A percentile compares a stretch with the other conserved stretches of the same genome.
Conservation (phyloP, 768 basidiomycete genomes). For the Amanita jacksonii region DNA sequence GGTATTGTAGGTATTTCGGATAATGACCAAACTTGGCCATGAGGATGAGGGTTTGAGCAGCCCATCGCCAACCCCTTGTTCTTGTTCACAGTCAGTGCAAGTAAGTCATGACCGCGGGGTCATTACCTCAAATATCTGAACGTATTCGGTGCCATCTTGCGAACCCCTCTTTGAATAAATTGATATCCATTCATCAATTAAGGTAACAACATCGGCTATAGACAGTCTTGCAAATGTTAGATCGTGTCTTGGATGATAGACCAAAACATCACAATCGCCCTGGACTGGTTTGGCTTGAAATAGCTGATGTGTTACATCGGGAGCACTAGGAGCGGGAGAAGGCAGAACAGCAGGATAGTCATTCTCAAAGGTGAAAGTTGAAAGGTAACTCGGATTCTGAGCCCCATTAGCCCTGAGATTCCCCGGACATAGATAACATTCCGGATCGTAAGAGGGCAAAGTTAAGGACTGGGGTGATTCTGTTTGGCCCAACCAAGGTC, state of each 20-base stretch:
- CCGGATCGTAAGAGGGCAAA: slow-evolving; percentile 56
- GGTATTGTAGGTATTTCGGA: slow-evolving; percentile 65
- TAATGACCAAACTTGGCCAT: slow-evolving; percentile 84
- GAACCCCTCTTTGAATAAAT: slow-evolving; percentile 52
- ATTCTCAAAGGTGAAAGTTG: slow-evolving; percentile 67
- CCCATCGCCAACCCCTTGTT: slow-evolving; percentile 96
- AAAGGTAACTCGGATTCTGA: slow-evolving; percentile 54
- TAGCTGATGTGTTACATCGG: slow-evolving; percentile 47
- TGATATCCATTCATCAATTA: slow-evolving; percentile 67
- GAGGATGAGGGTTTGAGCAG: slow-evolving; percentile 90
- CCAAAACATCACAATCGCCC: slow-evolving; percentile 81
- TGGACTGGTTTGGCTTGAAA: slow-evolving; percentile 57
- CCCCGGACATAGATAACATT: slow-evolving; percentile 85
- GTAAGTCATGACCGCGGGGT: neutral
- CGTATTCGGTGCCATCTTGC: slow-evolving; percentile 63
- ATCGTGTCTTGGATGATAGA: slow-evolving; percentile 83
- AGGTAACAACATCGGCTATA: slow-evolving; percentile 43
- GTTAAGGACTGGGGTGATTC: slow-evolving; percentile 48
- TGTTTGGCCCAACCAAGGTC: slow-evolving; percentile 87
- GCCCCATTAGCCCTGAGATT: slow-evolving; percentile 68
- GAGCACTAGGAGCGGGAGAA: slow-evolving; percentile 42
- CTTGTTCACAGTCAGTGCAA: slow-evolving; percentile 17
- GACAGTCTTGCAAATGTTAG: slow-evolving; percentile 67
- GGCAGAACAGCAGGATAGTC: slow-evolving; percentile 78
- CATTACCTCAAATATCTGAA: slow-evolving; percentile 83